A percentile compares a stretch with the other conserved stretches of the same genome.
These are phyloP conservation scores for Musa acuminata DNA, from an alignment of 176 grass and related monocot genomes.

Conservation along the genomic window DNA sequence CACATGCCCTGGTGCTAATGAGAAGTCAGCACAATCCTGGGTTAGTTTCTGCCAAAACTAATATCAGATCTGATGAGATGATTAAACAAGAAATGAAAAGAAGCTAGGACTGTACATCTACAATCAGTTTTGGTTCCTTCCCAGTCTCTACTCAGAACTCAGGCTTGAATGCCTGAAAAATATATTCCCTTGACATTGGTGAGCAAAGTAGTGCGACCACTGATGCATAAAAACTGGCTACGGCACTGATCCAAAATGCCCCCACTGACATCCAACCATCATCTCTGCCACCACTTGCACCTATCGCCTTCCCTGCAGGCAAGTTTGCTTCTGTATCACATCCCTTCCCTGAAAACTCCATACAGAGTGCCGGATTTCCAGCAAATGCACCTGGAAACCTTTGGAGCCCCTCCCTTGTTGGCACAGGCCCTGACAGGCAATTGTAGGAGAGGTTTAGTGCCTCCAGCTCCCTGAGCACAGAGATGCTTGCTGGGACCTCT, in stretches of 20 bases:
- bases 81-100: background rate
- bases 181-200: slow-evolving; percentile 49
- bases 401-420: slow-evolving; percentile 34
- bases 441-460: slow-evolving; percentile 85
- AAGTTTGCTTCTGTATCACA: slow-evolving; percentile 1
- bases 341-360: slow-evolving; percentile 12
- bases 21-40: background rate
- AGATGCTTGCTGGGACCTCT: slow-evolving; percentile 62
- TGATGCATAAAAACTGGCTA: slow-evolving; percentile 88
- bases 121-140: background rate
- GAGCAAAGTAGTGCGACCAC: slow-evolving; percentile 71
- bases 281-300: slow-evolving; percentile 34
- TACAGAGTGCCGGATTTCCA: slow-evolving; percentile 13
- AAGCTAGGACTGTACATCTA: background rate
- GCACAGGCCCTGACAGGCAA: slow-evolving; percentile 60
- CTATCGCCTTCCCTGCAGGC: slow-evolving; percentile 23
- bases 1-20: background rate
- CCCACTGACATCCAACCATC: slow-evolving; percentile 64
- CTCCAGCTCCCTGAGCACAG: slow-evolving; percentile 49
- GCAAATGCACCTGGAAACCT: slow-evolving; percentile 58
- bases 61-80: background rate
- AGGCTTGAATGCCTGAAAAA: slow-evolving; percentile 42
- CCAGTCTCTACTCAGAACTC: slow-evolving; percentile 30
- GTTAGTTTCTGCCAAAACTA: background rate
- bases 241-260: slow-evolving; percentile 86